Evolutionary conservation across 192 early-diverging fungal species (phyloP).

Genomic region (Coemansia pectinata): DNA sequence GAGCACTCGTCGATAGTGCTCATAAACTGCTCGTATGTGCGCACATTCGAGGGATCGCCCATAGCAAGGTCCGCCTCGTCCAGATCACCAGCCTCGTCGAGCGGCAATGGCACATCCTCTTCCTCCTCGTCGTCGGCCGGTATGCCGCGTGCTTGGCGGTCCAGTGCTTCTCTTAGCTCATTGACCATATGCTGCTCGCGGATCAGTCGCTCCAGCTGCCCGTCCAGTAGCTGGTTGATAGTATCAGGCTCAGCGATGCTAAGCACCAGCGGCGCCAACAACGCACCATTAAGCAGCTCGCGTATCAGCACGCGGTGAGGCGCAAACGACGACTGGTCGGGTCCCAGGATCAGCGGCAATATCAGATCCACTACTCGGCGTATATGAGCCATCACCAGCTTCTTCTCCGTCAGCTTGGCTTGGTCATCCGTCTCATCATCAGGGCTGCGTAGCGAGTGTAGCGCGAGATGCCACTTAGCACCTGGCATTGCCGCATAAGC

Average conservation of each 20-base stretch:
- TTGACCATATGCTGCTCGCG: constrained; percentile 68
- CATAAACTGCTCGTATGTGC: constrained; percentile 76
- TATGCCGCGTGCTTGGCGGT: constrained; percentile 57
- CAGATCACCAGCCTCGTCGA: not conserved
- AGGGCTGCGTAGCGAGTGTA: not conserved
- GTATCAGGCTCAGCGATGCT: constrained; percentile 82
- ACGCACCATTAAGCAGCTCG: constrained; percentile 70
- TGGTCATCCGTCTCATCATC: not conserved
- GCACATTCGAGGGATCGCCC: not conserved
- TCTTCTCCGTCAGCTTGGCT: constrained; percentile 23
- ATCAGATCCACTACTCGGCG: constrained; percentile 62
- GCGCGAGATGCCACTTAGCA: constrained; percentile 16
- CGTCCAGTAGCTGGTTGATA: constrained; percentile 79
- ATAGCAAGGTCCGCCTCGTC: not conserved
- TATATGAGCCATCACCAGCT: constrained; percentile 63
- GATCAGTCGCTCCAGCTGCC: constrained; percentile 53
- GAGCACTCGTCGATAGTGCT: constrained; percentile 68
- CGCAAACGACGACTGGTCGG: constrained; percentile 59
- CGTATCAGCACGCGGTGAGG: constrained; percentile 66
- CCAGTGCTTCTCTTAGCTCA: constrained; percentile 66
- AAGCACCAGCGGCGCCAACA: constrained; percentile 69
- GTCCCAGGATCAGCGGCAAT: constrained; percentile 65
- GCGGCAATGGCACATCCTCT: not conserved
- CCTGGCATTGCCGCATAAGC: constrained; percentile 24
- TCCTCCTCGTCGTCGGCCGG: not conserved